Percentiles rank a stretch among this genome's conserved stretches.
phyloP scores from a whole-genome alignment of 1,284 basidiomycete genomes.

The Boletus sp. region DNA sequence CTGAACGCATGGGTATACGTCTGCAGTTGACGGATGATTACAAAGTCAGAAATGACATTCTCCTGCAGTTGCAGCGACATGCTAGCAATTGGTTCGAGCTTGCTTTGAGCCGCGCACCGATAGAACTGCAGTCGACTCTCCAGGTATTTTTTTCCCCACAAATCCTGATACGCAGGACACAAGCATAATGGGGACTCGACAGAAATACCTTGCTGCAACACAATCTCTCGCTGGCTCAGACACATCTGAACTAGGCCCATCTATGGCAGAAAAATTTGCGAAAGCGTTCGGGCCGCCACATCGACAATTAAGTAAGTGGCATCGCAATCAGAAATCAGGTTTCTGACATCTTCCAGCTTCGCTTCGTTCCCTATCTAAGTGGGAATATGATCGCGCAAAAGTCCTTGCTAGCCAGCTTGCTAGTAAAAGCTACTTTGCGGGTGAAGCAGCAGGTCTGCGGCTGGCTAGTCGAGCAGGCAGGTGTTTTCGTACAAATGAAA shows the following conservation, averaged over 20 bases:
- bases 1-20: slow-evolving; percentile 72
- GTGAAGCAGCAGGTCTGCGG: slow-evolving; percentile 82
- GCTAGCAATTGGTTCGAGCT: slow-evolving; percentile 83
- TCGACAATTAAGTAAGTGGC: slow-evolving; percentile 66
- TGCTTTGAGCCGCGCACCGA: slow-evolving; percentile 83
- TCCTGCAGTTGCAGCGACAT: slow-evolving; percentile 71
- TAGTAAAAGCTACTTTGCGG: slow-evolving; percentile 82
- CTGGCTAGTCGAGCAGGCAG: slow-evolving; percentile 57
- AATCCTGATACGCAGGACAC: background rate
- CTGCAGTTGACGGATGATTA: slow-evolving; percentile 90
- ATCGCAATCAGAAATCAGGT: background rate
- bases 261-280: slow-evolving; percentile 82
- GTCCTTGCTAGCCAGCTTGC: slow-evolving; percentile 77
- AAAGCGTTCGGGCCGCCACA: slow-evolving; percentile 79
- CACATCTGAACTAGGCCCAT: slow-evolving; percentile 85
- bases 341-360: slow-evolving; percentile 44
- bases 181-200: slow-evolving; percentile 1
- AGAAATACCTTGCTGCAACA: slow-evolving; percentile 83
- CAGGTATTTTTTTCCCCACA: slow-evolving; percentile 55
- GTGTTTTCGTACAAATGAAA: slow-evolving; percentile 6
- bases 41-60: slow-evolving; percentile 80
- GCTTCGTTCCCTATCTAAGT: slow-evolving; percentile 53
- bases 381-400: slow-evolving; percentile 76
- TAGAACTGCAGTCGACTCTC: slow-evolving; percentile 90
- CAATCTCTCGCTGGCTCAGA: slow-evolving; percentile 67